These are phyloP conservation scores for Hanseniaspora taiwanica DNA, from an alignment of 805 yeast genomes.

Conservation along the genomic window DNA sequence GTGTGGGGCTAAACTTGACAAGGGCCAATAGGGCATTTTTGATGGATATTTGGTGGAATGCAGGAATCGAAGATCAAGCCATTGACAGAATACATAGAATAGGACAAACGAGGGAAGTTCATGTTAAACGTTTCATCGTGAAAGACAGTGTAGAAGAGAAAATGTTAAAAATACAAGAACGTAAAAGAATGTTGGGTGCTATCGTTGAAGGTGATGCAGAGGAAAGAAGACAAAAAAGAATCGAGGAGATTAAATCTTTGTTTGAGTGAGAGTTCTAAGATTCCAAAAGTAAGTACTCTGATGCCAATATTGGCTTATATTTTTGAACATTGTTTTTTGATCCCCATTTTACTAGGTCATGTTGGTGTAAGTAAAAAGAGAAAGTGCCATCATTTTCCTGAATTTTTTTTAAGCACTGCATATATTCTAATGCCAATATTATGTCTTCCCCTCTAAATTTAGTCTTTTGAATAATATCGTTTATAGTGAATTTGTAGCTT, in stretches of 20 bases:
- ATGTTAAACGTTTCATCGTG: constrained; percentile 58
- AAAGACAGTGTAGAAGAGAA: constrained; percentile 78
- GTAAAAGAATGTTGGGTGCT: constrained; percentile 72
- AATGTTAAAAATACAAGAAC: constrained; percentile 64
- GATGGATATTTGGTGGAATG: constrained; percentile 97
- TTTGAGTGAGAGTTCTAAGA: constrained; percentile 29
- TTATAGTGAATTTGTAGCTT: constrained; percentile 27
- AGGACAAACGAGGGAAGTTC: constrained; percentile 73
- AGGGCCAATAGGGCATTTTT: constrained; percentile 88
- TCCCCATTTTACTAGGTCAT: constrained; percentile 9
- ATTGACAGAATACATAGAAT: constrained; percentile 92
- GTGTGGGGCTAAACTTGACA: constrained; percentile 86
- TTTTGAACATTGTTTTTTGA: constrained; percentile 4
- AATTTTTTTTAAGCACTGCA: constrained; percentile 31
- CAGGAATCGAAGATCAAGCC: constrained; percentile 94
- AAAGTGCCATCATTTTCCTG: constrained; percentile 6
- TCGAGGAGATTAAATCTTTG: constrained; percentile 59
- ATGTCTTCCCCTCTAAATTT: constrained; percentile 57
- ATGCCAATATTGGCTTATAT: constrained; percentile 10
- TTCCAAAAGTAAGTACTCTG: constrained; percentile 17
- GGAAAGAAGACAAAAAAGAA: constrained; percentile 53
- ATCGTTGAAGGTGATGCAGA: constrained; percentile 66
- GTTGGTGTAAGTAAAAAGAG: not conserved
- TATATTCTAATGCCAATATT: constrained; percentile 41
- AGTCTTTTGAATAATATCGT: constrained; percentile 38